Evolutionary conservation across 2,329 filamentous ascomycete genomes (phyloP), one percentile per base, ranked within the genome.

Genomic region (Sporothrix pseudoabietina): DNA sequence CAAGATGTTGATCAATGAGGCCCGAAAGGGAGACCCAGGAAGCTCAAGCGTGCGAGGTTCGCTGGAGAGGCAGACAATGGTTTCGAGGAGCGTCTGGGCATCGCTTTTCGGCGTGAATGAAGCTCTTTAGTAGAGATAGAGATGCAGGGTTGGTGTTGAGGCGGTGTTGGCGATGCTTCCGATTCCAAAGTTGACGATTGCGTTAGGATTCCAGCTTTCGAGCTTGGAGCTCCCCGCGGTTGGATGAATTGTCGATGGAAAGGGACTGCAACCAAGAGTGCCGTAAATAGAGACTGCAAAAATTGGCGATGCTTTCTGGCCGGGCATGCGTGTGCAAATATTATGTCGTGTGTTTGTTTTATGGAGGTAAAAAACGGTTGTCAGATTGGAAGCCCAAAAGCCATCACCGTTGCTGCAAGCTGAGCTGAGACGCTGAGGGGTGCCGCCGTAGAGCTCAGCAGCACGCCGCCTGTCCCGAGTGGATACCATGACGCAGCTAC

Each of bases 351-450:
- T 69, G 12, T 22, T 22, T 10, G 32, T 41, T 3, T 55, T 19
- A 22, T 3, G 16, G 9, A 32, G 12, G 1, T 10, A 47, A 66
- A 3, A 10, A 22, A 26, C 26, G 16, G 66, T 26, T 22, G 47
- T 66, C 61, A 66, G 61, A 47, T 66, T 30, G 39, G 59, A 47
- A 4, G 61, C 39, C 39, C 61, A 30, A 66, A 66, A 47, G n/a
- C n/a, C 41, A 22, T 69, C 44, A n/a, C 47, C 8, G 47, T 55
- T 68, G 26, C 16, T 39, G 47, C 16, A 54, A 54, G 66, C 47
- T 69, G 66, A 68, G 66, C 66, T 69, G 66, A 69, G 66, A 69
- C 65, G 66, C 66, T 54, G 66, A 54, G 66, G 66, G 44, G 66
- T 32, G 30, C 41, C 41, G 26, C 44, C 44, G 32, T 3, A 12